Evolutionary conservation across 192 early-diverging fungal genomes (phyloP).

Genomic region (Chytriomyces sp.): DNA sequence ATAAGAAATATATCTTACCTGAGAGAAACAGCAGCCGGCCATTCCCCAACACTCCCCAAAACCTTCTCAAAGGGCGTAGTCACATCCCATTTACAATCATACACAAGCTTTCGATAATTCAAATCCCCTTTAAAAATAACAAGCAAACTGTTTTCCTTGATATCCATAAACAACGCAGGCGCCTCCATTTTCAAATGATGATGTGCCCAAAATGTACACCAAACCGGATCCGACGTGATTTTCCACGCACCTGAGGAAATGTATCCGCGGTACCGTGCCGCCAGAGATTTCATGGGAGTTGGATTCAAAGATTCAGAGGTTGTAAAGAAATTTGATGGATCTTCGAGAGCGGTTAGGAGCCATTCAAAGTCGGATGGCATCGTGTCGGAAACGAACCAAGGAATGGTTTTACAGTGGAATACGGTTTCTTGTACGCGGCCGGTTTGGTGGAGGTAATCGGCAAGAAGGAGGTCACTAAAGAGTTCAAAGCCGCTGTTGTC

Average conservation of each 20-base stretch:
- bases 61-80: conserved; percentile 83
- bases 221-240: conserved; percentile 77
- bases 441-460: conserved; percentile 78
- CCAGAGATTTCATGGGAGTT: conserved; percentile 31
- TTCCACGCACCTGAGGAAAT: conserved; percentile 69
- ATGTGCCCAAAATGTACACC: conserved; percentile 85
- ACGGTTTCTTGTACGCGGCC: conserved; percentile 69
- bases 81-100: conserved; percentile 85
- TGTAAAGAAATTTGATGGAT: conserved; percentile 25
- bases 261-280: conserved; percentile 68
- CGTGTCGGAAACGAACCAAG: conserved; percentile 96
- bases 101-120: conserved; percentile 94
- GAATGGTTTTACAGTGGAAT: conserved; percentile 86
- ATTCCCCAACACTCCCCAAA: conserved; percentile 71
- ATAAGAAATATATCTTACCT: conserved; percentile 1
- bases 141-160: conserved; percentile 58
- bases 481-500: conserved; percentile 77
- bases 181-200: conserved; percentile 74
- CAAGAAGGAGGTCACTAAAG: conserved; percentile 84
- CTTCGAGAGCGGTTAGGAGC: conserved; percentile 53
- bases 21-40: conserved; percentile 13
- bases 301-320: conserved; percentile 38
- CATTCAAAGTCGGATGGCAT: conserved; percentile 80
- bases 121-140: conserved; percentile 96
- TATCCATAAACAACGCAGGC: conserved; percentile 68